Conservation (phyloP, 805 yeast genomes). For the Kazachstania viticola region DNA sequence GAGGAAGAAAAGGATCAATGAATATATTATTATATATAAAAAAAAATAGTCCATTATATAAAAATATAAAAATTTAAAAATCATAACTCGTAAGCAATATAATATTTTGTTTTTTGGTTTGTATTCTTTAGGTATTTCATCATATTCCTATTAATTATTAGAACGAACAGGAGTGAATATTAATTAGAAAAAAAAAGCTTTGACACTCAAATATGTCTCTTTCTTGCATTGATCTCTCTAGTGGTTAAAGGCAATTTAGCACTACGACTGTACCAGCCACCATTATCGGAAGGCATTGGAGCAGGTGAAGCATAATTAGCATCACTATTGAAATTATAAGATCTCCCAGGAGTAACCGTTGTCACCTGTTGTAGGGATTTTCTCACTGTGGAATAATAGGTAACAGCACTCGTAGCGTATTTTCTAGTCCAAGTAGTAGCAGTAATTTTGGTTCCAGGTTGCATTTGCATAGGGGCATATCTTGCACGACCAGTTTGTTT, state of each 20-base stretch:
- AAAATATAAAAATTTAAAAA: too few relatives aligned
- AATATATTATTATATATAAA: too few relatives aligned
- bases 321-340: conserved; percentile 50
- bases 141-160: too few relatives aligned
- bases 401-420: conserved; percentile 56
- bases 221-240: too few relatives aligned
- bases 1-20: conserved; percentile 7
- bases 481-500: conserved; percentile 67
- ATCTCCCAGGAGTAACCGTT: conserved; percentile 81
- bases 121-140: too few relatives aligned
- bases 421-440: conserved; percentile 50
- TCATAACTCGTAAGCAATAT: too few relatives aligned
- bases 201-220: too few relatives aligned
- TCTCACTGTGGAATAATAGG: conserved; percentile 40
- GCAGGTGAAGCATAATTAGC: conserved; percentile 66
- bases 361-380: conserved; percentile 32
- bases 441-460: conserved; percentile 66
- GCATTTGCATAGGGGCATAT: conserved; percentile 88
- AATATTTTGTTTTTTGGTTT: too few relatives aligned
- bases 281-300: conserved; percentile 47
- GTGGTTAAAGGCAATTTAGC: too few relatives aligned
- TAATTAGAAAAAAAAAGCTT: too few relatives aligned
- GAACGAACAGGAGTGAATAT: too few relatives aligned
- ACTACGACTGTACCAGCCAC: conserved; percentile 54
- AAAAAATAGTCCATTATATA: too few relatives aligned